Percentiles rank a stretch among this genome's conserved stretches.
Conservation (phyloP, 768 basidiomycete species). For the Xanthoconium purpureum region DNA sequence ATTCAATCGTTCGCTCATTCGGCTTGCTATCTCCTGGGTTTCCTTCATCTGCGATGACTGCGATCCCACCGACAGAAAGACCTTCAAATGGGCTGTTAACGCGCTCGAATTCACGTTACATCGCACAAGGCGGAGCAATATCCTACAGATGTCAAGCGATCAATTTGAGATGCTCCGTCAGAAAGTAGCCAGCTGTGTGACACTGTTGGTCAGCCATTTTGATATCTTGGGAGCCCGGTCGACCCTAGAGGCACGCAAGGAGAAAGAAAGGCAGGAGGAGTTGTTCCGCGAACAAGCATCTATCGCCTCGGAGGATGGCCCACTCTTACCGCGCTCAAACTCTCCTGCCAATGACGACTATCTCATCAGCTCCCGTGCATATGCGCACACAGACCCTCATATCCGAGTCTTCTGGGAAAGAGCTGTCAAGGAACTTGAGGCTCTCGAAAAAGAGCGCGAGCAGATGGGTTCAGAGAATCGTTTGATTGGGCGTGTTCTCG, state of each 20-base stretch:
- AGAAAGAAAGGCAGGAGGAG: slow-evolving; percentile 82
- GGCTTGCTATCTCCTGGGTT: slow-evolving; percentile 95
- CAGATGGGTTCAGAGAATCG: slow-evolving; percentile 66
- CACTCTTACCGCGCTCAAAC: slow-evolving; percentile 44
- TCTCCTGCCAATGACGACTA: slow-evolving; percentile 38
- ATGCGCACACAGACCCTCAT: slow-evolving; percentile 56
- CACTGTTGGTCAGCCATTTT: slow-evolving; percentile 93
- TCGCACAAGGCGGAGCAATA: slow-evolving; percentile 84
- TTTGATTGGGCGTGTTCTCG: slow-evolving; percentile 85
- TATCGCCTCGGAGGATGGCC: slow-evolving; percentile 43
- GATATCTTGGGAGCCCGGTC: slow-evolving; percentile 96
- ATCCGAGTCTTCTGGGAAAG: slow-evolving; percentile 78
- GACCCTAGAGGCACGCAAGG: slow-evolving; percentile 80
- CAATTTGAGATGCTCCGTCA: slow-evolving; percentile 89
- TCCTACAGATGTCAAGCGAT: slow-evolving; percentile 80
- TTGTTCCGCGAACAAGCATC: slow-evolving; percentile 52
- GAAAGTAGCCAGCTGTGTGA: slow-evolving; percentile 95
- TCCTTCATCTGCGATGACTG: slow-evolving; percentile 98
- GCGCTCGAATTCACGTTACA: slow-evolving; percentile 90
- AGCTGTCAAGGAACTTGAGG: slow-evolving; percentile 52
- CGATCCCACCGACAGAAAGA: slow-evolving; percentile 91
- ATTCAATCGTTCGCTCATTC: slow-evolving; percentile 82
- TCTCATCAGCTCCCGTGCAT: slow-evolving; percentile 24
- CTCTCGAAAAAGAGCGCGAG: slow-evolving; percentile 65
- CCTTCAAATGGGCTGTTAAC: slow-evolving; percentile 97